Conservation (phyloP, 352 stramenopile genomes). For the Pythium angustatum region DNA sequence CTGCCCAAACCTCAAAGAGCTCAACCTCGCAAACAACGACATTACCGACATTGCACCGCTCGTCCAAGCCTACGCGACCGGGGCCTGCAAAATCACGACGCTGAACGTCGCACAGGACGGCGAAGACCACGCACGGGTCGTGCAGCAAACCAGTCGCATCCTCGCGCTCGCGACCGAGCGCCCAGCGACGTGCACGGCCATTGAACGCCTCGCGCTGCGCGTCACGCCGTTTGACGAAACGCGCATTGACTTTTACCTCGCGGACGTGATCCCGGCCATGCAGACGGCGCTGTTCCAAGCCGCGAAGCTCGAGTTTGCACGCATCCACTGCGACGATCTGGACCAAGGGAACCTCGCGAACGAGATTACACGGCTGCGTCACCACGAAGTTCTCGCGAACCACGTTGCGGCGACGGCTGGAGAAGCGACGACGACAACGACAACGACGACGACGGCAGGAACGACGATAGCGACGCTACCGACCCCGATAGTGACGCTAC, state of each 20-base stretch:
- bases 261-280: slow-evolving; percentile 12
- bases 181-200: not conserved
- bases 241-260: slow-evolving; percentile 18
- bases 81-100: slow-evolving; percentile 14
- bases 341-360: slow-evolving; percentile 14
- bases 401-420: not conserved
- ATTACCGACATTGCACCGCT: slow-evolving; percentile 22
- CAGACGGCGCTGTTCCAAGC: slow-evolving; percentile 12
- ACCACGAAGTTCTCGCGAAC: no score
- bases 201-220: slow-evolving; percentile 17
- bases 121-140: slow-evolving; percentile 2
- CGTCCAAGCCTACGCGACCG: slow-evolving; percentile 12
- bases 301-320: slow-evolving; percentile 16
- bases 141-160: slow-evolving; percentile 6
- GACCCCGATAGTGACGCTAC: not conserved
- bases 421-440: not conserved
- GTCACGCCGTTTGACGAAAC: slow-evolving; percentile 19
- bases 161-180: slow-evolving; percentile 2
- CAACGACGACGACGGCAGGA: not conserved
- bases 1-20: slow-evolving; percentile 20
- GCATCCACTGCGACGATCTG: slow-evolving; percentile 17
- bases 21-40: slow-evolving; percentile 15
- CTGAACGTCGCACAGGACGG: slow-evolving; percentile 17
- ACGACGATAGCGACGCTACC: not conserved
- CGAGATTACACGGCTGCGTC: slow-evolving; percentile 15